Conservation (phyloP, 768 basidiomycete species). For the Auricularia sp. region DNA sequence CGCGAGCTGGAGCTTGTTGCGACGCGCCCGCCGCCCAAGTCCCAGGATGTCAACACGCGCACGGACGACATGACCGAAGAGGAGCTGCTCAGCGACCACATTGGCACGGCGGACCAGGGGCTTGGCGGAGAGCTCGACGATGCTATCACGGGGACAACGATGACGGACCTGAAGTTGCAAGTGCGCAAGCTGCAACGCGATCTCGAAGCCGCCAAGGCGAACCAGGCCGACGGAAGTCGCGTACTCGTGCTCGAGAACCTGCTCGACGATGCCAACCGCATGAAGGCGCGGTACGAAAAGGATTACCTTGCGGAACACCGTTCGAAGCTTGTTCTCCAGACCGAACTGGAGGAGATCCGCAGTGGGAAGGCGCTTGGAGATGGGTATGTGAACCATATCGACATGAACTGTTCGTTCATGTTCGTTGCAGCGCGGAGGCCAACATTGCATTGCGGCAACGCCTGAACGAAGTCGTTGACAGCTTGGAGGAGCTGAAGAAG, state of each 20-base stretch:
- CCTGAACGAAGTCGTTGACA: conserved; percentile 77
- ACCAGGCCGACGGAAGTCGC: conserved; percentile 65
- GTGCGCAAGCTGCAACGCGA: conserved; percentile 75
- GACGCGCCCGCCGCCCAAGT: neutral
- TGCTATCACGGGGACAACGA: conserved; percentile 71
- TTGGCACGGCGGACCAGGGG: conserved; percentile 38
- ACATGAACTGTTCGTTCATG: conserved; percentile 18
- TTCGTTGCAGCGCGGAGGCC: conserved; percentile 48
- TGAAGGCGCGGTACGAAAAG: conserved; percentile 80
- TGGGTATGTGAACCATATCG: conserved; percentile 17
- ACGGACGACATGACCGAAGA: conserved; percentile 30
- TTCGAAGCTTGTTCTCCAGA: conserved; percentile 68
- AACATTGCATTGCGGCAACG: conserved; percentile 82
- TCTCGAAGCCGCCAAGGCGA: conserved; percentile 60
- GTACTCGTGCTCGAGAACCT: conserved; percentile 84
- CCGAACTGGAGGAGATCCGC: conserved; percentile 79
- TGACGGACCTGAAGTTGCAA: conserved; percentile 86
- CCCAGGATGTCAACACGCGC: neutral
- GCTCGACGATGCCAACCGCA: conserved; percentile 80
- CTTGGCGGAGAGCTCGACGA: conserved; percentile 83
- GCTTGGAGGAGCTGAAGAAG: conserved; percentile 61
- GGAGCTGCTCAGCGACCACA: conserved; percentile 27
- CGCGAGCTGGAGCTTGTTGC: conserved; percentile 66
- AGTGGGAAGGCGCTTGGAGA: conserved; percentile 77
- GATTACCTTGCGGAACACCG: conserved; percentile 81